Evolutionary conservation across 148 eudicot genomes (phyloP).

Genomic region (Amaranthus cruentus): DNA sequence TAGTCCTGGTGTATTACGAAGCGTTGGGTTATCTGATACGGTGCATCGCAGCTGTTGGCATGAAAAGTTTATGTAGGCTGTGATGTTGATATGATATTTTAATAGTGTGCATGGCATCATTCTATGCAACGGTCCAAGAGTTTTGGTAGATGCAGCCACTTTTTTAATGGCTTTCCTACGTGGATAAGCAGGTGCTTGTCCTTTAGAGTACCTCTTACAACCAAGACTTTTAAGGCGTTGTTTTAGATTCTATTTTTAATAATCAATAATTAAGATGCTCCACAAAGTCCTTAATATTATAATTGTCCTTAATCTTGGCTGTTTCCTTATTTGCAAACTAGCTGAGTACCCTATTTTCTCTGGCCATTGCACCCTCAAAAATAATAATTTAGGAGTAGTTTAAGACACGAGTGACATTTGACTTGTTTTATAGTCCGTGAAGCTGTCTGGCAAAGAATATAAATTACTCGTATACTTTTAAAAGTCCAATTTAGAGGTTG

Average conservation of each 20-base stretch:
- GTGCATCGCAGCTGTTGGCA: slow-evolving; percentile 23
- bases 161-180: slow-evolving; percentile 19
- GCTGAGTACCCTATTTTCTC: slow-evolving; percentile 7
- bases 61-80: slow-evolving; percentile 7
- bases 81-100: slow-evolving; percentile 12
- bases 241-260: slow-evolving; percentile 17
- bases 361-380: slow-evolving; percentile 3
- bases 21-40: slow-evolving; percentile 6
- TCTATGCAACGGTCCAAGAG: slow-evolving; percentile 10
- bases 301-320: background rate
- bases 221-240: background rate
- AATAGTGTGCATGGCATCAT: slow-evolving; percentile 14
- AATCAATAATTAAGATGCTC: slow-evolving; percentile 21
- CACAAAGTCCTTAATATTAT: background rate
- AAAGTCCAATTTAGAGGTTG: background rate
- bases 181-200: slow-evolving; percentile 20
- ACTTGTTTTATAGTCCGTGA: slow-evolving; percentile 13
- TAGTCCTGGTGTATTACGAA: background rate
- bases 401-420: slow-evolving; percentile 14
- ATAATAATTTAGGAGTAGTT: background rate
- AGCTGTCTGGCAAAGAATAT: slow-evolving; percentile 2
- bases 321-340: slow-evolving; percentile 5
- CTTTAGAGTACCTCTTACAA: slow-evolving; percentile 11
- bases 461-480: background rate
- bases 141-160: slow-evolving; percentile 19